Base-by-base conservation (phyloP, 2,329 filamentous ascomycete genomes). In the Elsinoe fawcettii region DNA sequence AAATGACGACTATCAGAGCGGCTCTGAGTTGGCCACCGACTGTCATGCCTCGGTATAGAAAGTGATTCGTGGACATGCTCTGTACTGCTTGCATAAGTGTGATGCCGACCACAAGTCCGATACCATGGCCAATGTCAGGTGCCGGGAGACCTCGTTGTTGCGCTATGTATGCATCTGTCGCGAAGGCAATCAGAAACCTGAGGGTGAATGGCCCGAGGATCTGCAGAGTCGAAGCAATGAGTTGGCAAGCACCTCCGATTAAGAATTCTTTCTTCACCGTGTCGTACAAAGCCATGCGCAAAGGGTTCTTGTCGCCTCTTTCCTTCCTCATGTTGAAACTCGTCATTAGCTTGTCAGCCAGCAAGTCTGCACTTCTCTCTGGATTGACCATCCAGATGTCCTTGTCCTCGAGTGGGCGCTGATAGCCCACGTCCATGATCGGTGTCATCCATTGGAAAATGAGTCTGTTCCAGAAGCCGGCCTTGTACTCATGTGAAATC, bases 341-440 rank as follows among this genome's bases (percentile, higher is more conserved):
- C 5, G 75, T 77, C 59, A 84, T 79, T 46, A 95, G 74, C 63
- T 79, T 86, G 6, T 73, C 71, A 6, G 87, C 84, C 70, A 96
- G 75, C 9, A 83, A 75, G 61, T 88, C 83, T 44, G 89, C 84
- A 14, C 83, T 80, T 60, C 93, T 80, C 60, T 87, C 75, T 0
- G 91, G 91, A 62, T 96, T 96, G 63, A 97, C 87, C 1, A 78
- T 75, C 86, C 90, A 97, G 58, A 99, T 83, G 69, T 99, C 93
- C 63, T 87, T 88, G 57, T 85, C 74, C 66, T 96, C 86, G 1
- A 99, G 79, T 1, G 85, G 83, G 12, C 93, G 85, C 67, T 89
- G 85, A 71, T 96, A 97, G 34, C 93, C 93, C 37, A 86, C 85
- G 61, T 73, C 78, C 91, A 97, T 97, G 57, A 97, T 68, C 1